These are phyloP conservation scores for Venturia asperata DNA, from an alignment of 2,329 filamentous ascomycete species.

Conservation along the genomic window DNA sequence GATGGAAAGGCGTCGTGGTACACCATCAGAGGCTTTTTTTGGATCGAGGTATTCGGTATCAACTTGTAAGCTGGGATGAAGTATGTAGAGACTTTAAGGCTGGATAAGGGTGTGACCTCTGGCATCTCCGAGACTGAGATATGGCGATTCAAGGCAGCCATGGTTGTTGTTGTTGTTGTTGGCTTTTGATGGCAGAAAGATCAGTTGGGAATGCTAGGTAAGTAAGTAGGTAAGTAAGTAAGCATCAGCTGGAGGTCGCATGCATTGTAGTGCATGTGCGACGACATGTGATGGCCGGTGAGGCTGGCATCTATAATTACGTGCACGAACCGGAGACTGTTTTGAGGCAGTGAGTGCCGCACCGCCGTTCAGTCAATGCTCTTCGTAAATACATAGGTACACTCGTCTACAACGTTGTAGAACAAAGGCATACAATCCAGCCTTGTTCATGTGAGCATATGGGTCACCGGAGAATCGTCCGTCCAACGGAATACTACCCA, in stretches of 20 bases:
- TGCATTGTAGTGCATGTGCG: background rate
- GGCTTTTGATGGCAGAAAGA: background rate
- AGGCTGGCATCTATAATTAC: background rate
- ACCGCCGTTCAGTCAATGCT: background rate
- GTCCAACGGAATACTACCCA: too few relatives aligned
- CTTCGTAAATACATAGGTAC: too few relatives aligned
- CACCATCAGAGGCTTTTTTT: slow-evolving; percentile 56
- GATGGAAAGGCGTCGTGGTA: slow-evolving; percentile 54
- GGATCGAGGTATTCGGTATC: slow-evolving; percentile 59
- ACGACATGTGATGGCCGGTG: background rate
- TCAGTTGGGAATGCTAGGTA: background rate
- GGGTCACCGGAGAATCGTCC: too few relatives aligned
- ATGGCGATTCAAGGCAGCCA: background rate
- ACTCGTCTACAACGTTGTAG: too few relatives aligned
- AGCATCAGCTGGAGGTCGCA: background rate
- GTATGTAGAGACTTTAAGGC: slow-evolving; percentile 50
- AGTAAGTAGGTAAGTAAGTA: background rate
- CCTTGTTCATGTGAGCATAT: too few relatives aligned
- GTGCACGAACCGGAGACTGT: background rate
- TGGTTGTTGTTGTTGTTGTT: background rate
- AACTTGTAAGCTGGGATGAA: slow-evolving; percentile 51
- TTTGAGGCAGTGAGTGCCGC: background rate
- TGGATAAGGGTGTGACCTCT: slow-evolving; percentile 2
- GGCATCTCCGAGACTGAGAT: background rate
- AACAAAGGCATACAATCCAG: too few relatives aligned